Evolutionary conservation across 140 eudicot genomes (phyloP).

Genomic region (Senecio squalidus): DNA sequence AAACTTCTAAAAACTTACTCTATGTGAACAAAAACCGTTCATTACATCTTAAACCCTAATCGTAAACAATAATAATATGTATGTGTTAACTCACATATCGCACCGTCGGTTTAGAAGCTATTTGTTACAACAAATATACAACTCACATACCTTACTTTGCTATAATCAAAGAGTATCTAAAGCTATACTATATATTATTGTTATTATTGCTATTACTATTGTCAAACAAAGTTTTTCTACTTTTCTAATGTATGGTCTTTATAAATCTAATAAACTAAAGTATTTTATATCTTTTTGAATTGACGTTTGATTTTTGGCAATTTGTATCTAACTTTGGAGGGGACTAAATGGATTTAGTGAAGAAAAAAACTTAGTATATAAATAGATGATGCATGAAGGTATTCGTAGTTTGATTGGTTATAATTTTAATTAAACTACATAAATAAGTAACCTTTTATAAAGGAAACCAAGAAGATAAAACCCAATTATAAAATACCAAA

Average conservation of each 20-base stretch:
- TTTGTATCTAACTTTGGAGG: neutral
- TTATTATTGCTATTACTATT: neutral
- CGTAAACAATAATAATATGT: too few species aligned
- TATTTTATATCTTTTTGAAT: neutral
- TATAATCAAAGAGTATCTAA: too few species aligned
- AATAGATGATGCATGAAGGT: too few species aligned
- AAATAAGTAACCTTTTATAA: neutral
- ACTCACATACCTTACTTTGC: too few species aligned
- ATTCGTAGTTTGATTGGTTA: conserved; percentile 6
- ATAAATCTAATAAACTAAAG: neutral
- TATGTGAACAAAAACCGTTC: too few species aligned
- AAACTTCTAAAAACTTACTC: too few species aligned
- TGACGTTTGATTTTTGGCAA: neutral
- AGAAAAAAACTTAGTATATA: too few species aligned
- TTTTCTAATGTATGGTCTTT: neutral
- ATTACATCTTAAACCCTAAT: too few species aligned
- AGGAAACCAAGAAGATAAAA: conserved; percentile 25
- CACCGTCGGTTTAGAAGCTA: too few species aligned
- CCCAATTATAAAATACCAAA: conserved; percentile 11
- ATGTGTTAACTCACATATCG: too few species aligned
- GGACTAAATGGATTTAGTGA: neutral
- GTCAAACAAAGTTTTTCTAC: neutral
- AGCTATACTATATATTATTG: too few species aligned
- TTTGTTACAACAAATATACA: too few species aligned
- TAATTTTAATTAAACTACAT: neutral